These are phyloP conservation scores for Rubroshorea leprosula DNA, from an alignment of 345 rosid genomes.

Conservation along the genomic window DNA sequence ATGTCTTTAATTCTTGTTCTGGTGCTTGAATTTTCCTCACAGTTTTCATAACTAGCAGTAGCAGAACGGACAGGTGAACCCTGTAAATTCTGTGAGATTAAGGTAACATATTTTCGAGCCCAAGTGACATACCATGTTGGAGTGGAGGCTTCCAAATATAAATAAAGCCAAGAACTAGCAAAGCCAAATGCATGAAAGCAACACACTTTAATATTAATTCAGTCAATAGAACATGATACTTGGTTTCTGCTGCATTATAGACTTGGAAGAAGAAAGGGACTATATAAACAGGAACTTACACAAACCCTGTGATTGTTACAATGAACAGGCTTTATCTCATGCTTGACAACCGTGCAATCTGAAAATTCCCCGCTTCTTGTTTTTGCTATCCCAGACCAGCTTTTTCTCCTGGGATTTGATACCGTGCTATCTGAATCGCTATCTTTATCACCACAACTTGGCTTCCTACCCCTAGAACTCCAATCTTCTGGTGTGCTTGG, in stretches of 20 bases:
- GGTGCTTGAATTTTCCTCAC: constrained; percentile 29
- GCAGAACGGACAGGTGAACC: constrained; percentile 21
- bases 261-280: too few species aligned
- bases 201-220: neutral
- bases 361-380: constrained; percentile 20
- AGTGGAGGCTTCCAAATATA: neutral
- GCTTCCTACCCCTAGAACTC: constrained; percentile 15
- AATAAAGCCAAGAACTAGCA: neutral
- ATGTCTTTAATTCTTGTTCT: constrained; percentile 27
- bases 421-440: constrained; percentile 33
- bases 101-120: neutral
- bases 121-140: too few species aligned
- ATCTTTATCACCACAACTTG: constrained; percentile 19
- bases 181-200: neutral
- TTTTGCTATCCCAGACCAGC: constrained; percentile 35
- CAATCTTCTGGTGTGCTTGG: constrained; percentile 8
- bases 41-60: constrained; percentile 21
- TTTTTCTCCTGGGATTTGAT: constrained; percentile 33
- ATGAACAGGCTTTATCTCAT: constrained; percentile 21
- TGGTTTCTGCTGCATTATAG: neutral
- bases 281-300: constrained; percentile 21
- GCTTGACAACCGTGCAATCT: constrained; percentile 28
- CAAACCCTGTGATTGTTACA: constrained; percentile 9
- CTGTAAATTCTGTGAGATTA: constrained; percentile 19
- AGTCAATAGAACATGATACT: neutral